Percentiles rank a stretch among this genome's conserved stretches.
phyloP scores from a whole-genome alignment of 768 basidiomycete species.

The Amanita molliuscula region DNA sequence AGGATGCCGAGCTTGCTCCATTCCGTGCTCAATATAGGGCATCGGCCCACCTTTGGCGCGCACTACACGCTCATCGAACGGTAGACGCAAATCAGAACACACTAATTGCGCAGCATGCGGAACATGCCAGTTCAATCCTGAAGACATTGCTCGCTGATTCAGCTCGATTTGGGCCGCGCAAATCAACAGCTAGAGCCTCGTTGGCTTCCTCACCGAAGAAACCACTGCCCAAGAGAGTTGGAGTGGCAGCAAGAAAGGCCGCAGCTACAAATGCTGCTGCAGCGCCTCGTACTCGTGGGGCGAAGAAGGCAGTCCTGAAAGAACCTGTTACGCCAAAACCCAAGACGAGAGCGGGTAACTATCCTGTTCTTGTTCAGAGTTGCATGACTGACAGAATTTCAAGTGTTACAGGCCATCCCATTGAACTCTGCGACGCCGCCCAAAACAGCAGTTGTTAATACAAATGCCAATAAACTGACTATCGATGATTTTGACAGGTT shows the following conservation, averaged over 20 bases:
- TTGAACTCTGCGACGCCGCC: conserved; percentile 12
- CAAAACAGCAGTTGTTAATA: conserved; percentile 11
- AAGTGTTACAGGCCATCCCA: conserved; percentile 21
- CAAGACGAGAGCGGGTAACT: conserved; percentile 26
- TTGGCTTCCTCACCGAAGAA: conserved; percentile 13
- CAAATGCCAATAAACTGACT: conserved; percentile 6
- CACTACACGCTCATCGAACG: conserved; percentile 58
- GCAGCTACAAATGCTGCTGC: background rate
- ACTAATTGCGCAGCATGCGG: conserved; percentile 40
- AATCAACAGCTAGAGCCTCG: conserved; percentile 9
- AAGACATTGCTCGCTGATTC: conserved; percentile 20
- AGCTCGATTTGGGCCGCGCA: conserved; percentile 8
- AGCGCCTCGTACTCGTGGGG: conserved; percentile 1
- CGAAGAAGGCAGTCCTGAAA: conserved; percentile 10
- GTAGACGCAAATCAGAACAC: conserved; percentile 31
- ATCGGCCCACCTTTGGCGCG: conserved; percentile 54
- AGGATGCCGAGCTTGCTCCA: conserved; percentile 22
- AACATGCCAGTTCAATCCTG: conserved; percentile 41
- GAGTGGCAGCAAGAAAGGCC: background rate
- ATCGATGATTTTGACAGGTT: conserved; percentile 34
- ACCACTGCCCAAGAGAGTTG: background rate
- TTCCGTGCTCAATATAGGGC: conserved; percentile 40
- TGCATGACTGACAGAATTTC: conserved; percentile 1
- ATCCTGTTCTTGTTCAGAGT: background rate
- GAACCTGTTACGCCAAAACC: conserved; percentile 36